phyloP scores from a whole-genome alignment of 371 early-diverging fungal species.

The Furculomyces boomerangus region DNA sequence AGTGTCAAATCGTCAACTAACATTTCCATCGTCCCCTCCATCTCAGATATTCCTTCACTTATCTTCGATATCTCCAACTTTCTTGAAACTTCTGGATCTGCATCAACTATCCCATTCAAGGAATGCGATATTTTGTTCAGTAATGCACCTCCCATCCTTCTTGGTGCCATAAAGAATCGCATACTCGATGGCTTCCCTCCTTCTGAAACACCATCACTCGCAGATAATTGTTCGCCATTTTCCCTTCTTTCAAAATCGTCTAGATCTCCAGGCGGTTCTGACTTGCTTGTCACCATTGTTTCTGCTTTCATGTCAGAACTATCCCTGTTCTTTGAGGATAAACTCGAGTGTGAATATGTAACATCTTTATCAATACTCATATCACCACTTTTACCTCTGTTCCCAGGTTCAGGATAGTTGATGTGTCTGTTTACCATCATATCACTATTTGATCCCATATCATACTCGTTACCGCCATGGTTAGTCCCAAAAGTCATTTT shows the following conservation, averaged over 20 bases:
- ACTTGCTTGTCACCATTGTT: neutral
- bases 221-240: no score
- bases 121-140: conserved; percentile 37
- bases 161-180: conserved; percentile 18
- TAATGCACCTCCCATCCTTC: conserved; percentile 16
- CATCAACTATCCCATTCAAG: conserved; percentile 77
- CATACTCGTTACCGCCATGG: neutral
- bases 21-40: conserved; percentile 58
- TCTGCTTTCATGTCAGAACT: neutral
- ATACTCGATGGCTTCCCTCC: conserved; percentile 5
- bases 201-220: neutral
- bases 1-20: conserved; percentile 47
- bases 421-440: neutral
- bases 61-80: conserved; percentile 76
- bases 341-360: neutral
- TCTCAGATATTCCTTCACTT: conserved; percentile 54
- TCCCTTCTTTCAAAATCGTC: no score
- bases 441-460: neutral
- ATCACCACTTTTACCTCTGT: neutral
- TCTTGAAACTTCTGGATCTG: conserved; percentile 80
- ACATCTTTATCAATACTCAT: neutral
- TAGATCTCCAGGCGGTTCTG: neutral
- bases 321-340: neutral
- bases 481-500: neutral
- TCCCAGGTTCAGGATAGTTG: neutral